Evolutionary conservation across 805 yeast genomes (phyloP).

Genomic region (Monosporozyma aquatica): DNA sequence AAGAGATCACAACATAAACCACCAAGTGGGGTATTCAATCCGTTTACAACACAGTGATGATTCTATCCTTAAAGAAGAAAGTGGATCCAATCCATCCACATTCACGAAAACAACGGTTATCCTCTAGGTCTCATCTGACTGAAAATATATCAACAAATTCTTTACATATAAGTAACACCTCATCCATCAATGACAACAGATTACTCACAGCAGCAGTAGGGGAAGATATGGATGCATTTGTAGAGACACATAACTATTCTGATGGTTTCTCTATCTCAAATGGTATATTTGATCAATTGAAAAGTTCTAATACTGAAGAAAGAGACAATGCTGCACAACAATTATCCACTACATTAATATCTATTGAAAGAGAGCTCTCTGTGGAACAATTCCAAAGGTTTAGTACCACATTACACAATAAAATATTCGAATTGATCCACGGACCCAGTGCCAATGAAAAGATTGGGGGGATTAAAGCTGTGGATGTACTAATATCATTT

Average conservation of each 20-base stretch:
- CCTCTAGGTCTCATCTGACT: conserved; percentile 17
- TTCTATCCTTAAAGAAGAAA: conserved; percentile 22
- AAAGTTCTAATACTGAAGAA: conserved; percentile 30
- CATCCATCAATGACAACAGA: conserved; percentile 12
- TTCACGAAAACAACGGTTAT: conserved; percentile 16
- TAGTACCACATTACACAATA: conserved; percentile 77
- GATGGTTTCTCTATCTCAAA: conserved; percentile 29
- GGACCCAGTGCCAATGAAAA: conserved; percentile 62
- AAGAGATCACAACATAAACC: no score
- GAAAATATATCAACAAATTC: conserved; percentile 20
- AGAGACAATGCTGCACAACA: conserved; percentile 53
- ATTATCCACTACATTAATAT: conserved; percentile 56
- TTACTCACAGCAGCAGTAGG: conserved; percentile 11
- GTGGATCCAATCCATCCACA: conserved; percentile 18
- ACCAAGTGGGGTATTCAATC: no score
- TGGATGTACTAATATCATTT: conserved; percentile 77
- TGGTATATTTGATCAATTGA: conserved; percentile 31
- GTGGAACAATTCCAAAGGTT: conserved; percentile 74
- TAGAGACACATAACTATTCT: conserved; percentile 14
- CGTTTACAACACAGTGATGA: conserved; percentile 3
- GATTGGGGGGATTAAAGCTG: conserved; percentile 86
- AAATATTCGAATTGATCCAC: conserved; percentile 76
- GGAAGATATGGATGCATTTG: conserved; percentile 15
- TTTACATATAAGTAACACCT: conserved; percentile 10
- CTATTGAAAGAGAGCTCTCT: conserved; percentile 71